Evolutionary conservation across 306 rosid species (phyloP).

Genomic region (Argentina anserina): DNA sequence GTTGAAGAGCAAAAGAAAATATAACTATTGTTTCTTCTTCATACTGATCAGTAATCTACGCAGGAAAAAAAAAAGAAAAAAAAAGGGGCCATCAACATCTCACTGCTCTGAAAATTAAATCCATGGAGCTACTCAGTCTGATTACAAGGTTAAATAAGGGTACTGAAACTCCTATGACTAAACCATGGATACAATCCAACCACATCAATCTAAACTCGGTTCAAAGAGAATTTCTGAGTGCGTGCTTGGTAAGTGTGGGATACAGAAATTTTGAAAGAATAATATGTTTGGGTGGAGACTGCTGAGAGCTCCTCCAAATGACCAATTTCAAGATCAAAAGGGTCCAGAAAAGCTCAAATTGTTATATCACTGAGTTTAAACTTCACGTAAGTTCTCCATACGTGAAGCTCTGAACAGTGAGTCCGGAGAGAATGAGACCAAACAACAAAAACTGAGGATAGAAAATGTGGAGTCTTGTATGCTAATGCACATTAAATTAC

Average conservation of each 20-base stretch:
- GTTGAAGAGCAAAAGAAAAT: not conserved
- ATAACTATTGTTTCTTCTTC: not conserved
- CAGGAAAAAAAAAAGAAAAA: not conserved
- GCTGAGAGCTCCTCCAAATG: slow-evolving; percentile 29
- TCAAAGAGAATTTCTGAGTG: not conserved
- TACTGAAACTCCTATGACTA: not conserved
- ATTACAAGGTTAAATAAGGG: not conserved
- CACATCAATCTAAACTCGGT: not conserved
- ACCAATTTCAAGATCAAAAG: slow-evolving; percentile 29
- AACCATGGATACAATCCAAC: not conserved
- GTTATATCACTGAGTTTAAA: slow-evolving; percentile 39
- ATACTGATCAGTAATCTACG: not conserved
- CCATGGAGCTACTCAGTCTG: not conserved
- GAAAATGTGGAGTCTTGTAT: not conserved
- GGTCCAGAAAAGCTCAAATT: slow-evolving; percentile 21
- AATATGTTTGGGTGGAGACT: slow-evolving; percentile 26
- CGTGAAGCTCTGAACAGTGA: slow-evolving; percentile 41
- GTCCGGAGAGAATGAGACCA: not conserved
- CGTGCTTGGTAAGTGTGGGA: not conserved
- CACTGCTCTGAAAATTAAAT: not conserved
- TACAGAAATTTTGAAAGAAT: not conserved
- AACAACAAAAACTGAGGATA: not conserved
- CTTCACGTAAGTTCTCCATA: slow-evolving; percentile 26
- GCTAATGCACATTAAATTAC: not conserved
- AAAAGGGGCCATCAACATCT: not conserved